A percentile compares a stretch with the other conserved stretches of the same genome.
Conservation (phyloP, 768 basidiomycete genomes). For the Cantharellus cinnabarinus region DNA sequence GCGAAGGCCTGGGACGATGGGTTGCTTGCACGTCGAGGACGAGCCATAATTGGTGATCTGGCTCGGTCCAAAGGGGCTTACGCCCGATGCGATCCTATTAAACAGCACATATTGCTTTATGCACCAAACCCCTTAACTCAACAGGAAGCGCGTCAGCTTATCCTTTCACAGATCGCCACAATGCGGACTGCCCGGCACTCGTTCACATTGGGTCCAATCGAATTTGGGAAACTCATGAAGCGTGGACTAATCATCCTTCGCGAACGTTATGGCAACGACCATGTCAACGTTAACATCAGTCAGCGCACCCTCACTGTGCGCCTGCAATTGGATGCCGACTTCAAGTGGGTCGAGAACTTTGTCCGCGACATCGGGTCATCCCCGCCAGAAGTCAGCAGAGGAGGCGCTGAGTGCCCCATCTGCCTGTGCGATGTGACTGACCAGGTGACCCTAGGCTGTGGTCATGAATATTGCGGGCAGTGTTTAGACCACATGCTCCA, state of each 20-base stretch:
- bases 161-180: constrained; percentile 28
- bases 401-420: constrained; percentile 33
- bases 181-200: constrained; percentile 24
- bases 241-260: constrained; percentile 28
- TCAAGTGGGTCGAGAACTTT: no score
- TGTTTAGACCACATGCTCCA: constrained; percentile 43
- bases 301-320: constrained; percentile 29
- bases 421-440: constrained; percentile 38
- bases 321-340: neutral
- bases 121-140: constrained; percentile 19
- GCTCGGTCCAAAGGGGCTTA: constrained; percentile 22
- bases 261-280: constrained; percentile 33
- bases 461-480: constrained; percentile 44
- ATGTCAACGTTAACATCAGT: constrained; percentile 29
- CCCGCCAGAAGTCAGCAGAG: no score
- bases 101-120: constrained; percentile 28
- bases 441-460: constrained; percentile 37
- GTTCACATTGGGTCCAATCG: constrained; percentile 28
- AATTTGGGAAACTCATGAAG: constrained; percentile 28
- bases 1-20: constrained; percentile 24
- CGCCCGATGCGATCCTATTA: constrained; percentile 22
- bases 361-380: no score
- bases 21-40: constrained; percentile 24
- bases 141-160: constrained; percentile 6
- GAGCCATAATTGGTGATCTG: constrained; percentile 26